Evolutionary conservation across 306 rosid genomes (phyloP).

Genomic region (Glycine soja): DNA sequence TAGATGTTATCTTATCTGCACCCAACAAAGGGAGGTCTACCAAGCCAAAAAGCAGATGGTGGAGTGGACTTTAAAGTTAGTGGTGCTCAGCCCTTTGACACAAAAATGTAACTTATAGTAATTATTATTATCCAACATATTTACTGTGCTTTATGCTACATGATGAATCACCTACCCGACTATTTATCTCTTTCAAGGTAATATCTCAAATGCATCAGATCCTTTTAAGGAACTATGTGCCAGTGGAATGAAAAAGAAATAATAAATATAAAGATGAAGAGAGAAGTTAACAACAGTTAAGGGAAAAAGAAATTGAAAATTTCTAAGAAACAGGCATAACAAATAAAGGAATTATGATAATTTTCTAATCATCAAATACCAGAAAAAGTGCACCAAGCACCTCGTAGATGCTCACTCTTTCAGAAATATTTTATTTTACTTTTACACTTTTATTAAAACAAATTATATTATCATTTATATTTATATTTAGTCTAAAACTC

Average conservation of each 20-base stretch:
- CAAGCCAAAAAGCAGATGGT: constrained; percentile 34
- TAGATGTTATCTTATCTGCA: constrained; percentile 36
- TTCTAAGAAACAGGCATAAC: too few species aligned
- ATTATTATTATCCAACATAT: not conserved
- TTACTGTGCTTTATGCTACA: constrained; percentile 11
- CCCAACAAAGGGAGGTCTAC: constrained; percentile 48
- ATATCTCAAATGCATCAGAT: not conserved
- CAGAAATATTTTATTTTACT: not conserved
- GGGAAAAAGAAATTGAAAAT: too few species aligned
- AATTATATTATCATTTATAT: not conserved
- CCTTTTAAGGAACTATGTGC: not conserved
- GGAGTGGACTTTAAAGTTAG: constrained; percentile 40
- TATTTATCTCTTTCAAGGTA: not conserved
- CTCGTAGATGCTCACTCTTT: not conserved
- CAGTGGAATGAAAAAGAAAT: not conserved
- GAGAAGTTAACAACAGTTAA: too few species aligned
- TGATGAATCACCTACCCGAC: not conserved
- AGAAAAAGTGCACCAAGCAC: not conserved
- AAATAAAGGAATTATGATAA: too few species aligned
- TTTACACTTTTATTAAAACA: not conserved
- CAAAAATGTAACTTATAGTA: not conserved
- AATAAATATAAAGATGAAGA: not conserved
- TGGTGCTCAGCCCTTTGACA: constrained; percentile 36
- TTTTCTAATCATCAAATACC: constrained; percentile 21
- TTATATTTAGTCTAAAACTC: not conserved